Percentiles rank a stretch among this genome's conserved stretches.
These are phyloP conservation scores for Saccharomycopsis sp. DNA, from an alignment of 805 yeast species.

Conservation along the genomic window DNA sequence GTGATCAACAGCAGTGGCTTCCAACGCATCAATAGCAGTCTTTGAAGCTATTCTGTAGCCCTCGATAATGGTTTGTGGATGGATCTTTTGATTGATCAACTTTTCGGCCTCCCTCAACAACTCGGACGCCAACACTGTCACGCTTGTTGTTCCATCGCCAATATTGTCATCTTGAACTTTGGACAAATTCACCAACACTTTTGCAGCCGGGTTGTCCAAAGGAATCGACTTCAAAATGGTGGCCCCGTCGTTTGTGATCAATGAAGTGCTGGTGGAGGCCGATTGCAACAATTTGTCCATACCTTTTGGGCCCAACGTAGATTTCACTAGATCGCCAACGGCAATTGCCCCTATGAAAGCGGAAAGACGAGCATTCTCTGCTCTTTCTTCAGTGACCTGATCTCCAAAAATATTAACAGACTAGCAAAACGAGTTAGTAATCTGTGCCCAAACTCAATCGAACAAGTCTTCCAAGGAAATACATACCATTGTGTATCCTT, in stretches of 20 bases:
- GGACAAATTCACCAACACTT: constrained; percentile 85
- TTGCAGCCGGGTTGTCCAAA: constrained; percentile 91
- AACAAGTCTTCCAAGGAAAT: no score
- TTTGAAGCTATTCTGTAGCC: constrained; percentile 97
- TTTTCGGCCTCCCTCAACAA: constrained; percentile 89
- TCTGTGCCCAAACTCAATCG: no score
- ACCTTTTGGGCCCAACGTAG: constrained; percentile 96
- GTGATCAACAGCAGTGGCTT: constrained; percentile 66
- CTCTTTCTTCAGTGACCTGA: constrained; percentile 95
- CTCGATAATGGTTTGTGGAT: constrained; percentile 92
- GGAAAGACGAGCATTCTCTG: constrained; percentile 94
- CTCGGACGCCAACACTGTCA: constrained; percentile 92
- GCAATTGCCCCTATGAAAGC: constrained; percentile 99
- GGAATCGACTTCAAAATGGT: constrained; percentile 95
- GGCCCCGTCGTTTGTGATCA: constrained; percentile 89
- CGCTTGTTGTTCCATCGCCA: constrained; percentile 99
- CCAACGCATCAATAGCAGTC: constrained; percentile 70
- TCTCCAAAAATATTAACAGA: constrained; percentile 93
- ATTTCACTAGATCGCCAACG: constrained; percentile 86
- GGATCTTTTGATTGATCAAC: constrained; percentile 92
- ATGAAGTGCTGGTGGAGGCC: constrained; percentile 64
- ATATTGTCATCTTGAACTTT: constrained; percentile 96
- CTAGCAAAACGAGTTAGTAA: constrained; percentile 29
- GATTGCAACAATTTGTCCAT: constrained; percentile 94
- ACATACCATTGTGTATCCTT: no score